phyloP scores from a whole-genome alignment of 2,329 filamentous ascomycete genomes.

The Xylaria polymorpha region DNA sequence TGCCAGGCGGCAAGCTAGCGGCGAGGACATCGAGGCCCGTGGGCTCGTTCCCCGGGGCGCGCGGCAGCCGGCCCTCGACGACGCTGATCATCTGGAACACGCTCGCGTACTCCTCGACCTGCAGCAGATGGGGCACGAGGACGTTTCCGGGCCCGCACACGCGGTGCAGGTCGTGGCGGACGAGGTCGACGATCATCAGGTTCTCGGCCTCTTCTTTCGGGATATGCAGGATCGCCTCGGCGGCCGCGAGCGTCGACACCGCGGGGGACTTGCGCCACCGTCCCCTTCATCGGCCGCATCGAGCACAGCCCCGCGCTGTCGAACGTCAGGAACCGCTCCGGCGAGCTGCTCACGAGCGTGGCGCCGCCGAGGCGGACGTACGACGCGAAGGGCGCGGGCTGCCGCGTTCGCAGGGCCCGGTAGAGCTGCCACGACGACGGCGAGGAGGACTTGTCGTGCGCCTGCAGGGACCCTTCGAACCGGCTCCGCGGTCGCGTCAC shows the following conservation, averaged over 20 bases:
- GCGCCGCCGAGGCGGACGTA: slow-evolving; percentile 77
- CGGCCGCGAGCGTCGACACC: slow-evolving; percentile 75
- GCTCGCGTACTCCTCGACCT: slow-evolving; percentile 89
- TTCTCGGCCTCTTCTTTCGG: slow-evolving; percentile 96
- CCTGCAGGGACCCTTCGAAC: slow-evolving; percentile 54
- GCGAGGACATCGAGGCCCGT: slow-evolving; percentile 81
- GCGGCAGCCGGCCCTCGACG: slow-evolving; percentile 75
- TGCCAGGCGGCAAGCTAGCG: slow-evolving; percentile 84
- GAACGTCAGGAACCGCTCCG: slow-evolving; percentile 84
- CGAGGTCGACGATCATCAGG: slow-evolving; percentile 96
- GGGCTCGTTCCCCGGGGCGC: slow-evolving; percentile 34
- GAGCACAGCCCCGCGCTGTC: slow-evolving; percentile 68
- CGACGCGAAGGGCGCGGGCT: slow-evolving; percentile 87
- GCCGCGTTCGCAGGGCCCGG: slow-evolving; percentile 73
- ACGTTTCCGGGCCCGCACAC: slow-evolving; percentile 82
- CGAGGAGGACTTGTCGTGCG: slow-evolving; percentile 42
- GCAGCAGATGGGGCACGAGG: slow-evolving; percentile 79
- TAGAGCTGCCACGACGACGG: slow-evolving; percentile 76
- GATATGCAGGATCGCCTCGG: slow-evolving; percentile 77
- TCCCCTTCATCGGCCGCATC: slow-evolving; percentile 97
- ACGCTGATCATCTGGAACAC: slow-evolving; percentile 94
- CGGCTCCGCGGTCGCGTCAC: slow-evolving; percentile 60
- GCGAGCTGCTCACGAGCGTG: slow-evolving; percentile 84
- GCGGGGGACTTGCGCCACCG: slow-evolving; percentile 78
- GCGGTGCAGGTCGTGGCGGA: slow-evolving; percentile 92